Percentiles rank a stretch among this genome's conserved stretches.
These are phyloP conservation scores for Pleurotus giganteus DNA, from an alignment of 768 basidiomycete genomes.

Conservation along the genomic window DNA sequence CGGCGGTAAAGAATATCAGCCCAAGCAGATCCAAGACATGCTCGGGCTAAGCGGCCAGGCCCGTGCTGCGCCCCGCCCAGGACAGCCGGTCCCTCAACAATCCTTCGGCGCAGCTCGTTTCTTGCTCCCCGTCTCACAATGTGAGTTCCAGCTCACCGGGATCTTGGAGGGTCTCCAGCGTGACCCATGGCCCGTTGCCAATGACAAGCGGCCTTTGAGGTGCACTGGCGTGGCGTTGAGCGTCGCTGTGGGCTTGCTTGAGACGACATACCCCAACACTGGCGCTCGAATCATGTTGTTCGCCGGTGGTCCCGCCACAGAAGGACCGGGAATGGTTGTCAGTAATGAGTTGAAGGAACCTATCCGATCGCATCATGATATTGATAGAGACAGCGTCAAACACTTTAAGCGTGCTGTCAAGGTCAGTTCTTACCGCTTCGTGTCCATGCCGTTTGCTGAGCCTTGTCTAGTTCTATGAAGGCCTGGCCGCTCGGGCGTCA, in stretches of 20 bases:
- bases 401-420: slow-evolving; percentile 97
- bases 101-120: slow-evolving; percentile 87
- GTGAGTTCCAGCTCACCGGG: slow-evolving; percentile 94
- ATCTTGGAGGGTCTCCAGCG: slow-evolving; percentile 84
- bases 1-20: slow-evolving; percentile 92
- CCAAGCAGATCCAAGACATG: slow-evolving; percentile 99
- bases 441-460: slow-evolving; percentile 12
- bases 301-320: slow-evolving; percentile 91
- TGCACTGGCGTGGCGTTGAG: slow-evolving; percentile 95
- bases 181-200: slow-evolving; percentile 97
- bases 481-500: slow-evolving; percentile 86
- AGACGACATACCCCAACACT: slow-evolving; percentile 94
- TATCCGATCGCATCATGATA: slow-evolving; percentile 98
- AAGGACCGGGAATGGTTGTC: slow-evolving; percentile 97
- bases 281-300: slow-evolving; percentile 97
- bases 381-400: slow-evolving; percentile 94
- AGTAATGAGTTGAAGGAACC: slow-evolving; percentile 94
- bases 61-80: slow-evolving; percentile 84
- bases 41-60: slow-evolving; percentile 79
- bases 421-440: slow-evolving; percentile 41
- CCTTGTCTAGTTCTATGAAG: slow-evolving; percentile 85
- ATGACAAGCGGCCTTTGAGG: slow-evolving; percentile 87
- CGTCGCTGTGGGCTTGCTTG: slow-evolving; percentile 89
- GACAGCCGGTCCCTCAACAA: slow-evolving; percentile 77
- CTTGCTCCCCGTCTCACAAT: slow-evolving; percentile 86